Base-by-base conservation (phyloP, 345 rosid species). In the Triadica sebifera region DNA sequence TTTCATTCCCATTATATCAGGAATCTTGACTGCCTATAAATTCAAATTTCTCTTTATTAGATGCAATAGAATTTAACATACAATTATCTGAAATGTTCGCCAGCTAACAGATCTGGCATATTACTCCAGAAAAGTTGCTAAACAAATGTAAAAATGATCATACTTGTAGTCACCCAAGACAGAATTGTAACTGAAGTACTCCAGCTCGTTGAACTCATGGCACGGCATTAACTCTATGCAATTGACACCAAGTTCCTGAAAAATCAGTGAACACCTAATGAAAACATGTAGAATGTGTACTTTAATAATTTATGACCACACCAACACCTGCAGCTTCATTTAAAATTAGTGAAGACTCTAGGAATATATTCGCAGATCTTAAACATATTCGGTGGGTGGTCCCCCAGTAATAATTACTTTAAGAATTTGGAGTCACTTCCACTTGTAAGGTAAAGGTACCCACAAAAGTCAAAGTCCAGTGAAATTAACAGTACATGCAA, bases 211-310 rank as follows among this genome's bases (percentile, higher is more conserved):
- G 80, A 94, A 94, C 81, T 94, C 97, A 72, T 94, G 97, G 83
- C 97, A 94, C 63, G 98, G 98, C 98, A 94, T 92, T 78, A 92
- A 74, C 78, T 94, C 98, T 82, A 94, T 87, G 78, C 98, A 94
- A 80, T 92, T 94, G 78, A 94, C 80, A 70, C 98, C 98, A 81
- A 94, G 97, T 71, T 91, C 98, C 98, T 94, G 85, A 78, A 81
- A 82, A 82, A 79, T 52, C 67, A 71, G 69, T 43, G 78, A 67
- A 83, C 64, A 60, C 34, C 43, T 51, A 52, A 71, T 70, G 62
- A 74, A 37, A 57, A 69, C 55, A 74, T 45, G 56, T 69, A 75
- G 43, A 67, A 66, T 2, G 29, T 62, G 66, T 47, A 45, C 25
- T 69, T 16, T 11, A 62, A 16, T 25, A 46, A 53, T 51, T 10